These are phyloP conservation scores for Serendipita vermifera DNA, from an alignment of 768 basidiomycete species.

Conservation along the genomic window DNA sequence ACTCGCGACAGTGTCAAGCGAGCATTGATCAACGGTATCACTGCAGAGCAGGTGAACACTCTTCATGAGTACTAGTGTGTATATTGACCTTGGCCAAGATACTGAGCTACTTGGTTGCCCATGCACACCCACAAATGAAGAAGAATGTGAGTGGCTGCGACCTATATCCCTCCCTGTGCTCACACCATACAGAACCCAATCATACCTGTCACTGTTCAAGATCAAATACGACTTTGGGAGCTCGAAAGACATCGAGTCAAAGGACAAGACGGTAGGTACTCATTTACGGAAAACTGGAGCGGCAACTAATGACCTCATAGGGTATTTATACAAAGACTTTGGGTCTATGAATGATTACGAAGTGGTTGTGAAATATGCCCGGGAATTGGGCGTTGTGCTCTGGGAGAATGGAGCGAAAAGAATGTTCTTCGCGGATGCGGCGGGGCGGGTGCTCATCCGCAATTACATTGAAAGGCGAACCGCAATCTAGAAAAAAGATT, in stretches of 20 bases:
- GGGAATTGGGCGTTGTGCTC: conserved; percentile 63
- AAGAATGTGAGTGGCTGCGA: conserved; percentile 60
- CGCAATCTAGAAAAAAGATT: conserved; percentile 1
- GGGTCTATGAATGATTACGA: conserved; percentile 79
- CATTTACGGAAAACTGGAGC: neutral
- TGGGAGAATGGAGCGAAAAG: conserved; percentile 67
- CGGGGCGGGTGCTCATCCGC: conserved; percentile 21
- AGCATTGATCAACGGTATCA: conserved; percentile 88
- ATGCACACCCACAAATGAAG: conserved; percentile 97
- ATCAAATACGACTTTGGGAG: conserved; percentile 97
- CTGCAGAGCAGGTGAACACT: conserved; percentile 96
- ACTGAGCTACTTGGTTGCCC: conserved; percentile 84
- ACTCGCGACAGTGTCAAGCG: conserved; percentile 92
- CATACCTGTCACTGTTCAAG: conserved; percentile 92
- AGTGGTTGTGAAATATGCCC: conserved; percentile 73
- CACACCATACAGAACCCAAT: conserved; percentile 59
- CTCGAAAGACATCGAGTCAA: conserved; percentile 85
- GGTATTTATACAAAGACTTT: conserved; percentile 81
- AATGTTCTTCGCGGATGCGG: conserved; percentile 54
- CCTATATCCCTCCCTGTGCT: neutral
- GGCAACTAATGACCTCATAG: conserved; percentile 27
- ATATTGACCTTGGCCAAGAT: conserved; percentile 41
- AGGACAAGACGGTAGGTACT: conserved; percentile 62
- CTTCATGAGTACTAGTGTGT: no score
- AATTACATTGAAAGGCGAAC: conserved; percentile 15